These are phyloP conservation scores for Pythium sukuiense DNA, from an alignment of 352 stramenopile species.

Conservation along the genomic window DNA sequence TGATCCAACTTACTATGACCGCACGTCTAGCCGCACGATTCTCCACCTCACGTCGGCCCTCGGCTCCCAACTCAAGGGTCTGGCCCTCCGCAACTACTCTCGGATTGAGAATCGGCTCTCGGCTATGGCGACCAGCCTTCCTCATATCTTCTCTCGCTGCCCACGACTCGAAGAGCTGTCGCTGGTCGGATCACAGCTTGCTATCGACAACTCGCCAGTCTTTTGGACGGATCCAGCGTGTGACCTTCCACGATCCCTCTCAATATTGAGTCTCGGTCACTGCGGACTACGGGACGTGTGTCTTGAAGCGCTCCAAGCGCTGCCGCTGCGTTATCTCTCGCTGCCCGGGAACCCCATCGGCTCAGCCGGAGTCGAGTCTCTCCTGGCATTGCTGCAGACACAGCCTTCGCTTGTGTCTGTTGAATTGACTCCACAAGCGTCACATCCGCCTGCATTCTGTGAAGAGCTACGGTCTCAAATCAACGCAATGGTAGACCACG, in stretches of 20 bases:
- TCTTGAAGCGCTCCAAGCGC: background rate
- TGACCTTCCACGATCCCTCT: background rate
- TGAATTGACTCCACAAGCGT: background rate
- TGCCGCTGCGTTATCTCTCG: background rate
- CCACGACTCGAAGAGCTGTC: background rate
- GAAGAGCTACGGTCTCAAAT: background rate
- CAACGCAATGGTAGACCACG: background rate
- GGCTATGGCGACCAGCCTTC: background rate
- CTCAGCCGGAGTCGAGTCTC: background rate
- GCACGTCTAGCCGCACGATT: background rate
- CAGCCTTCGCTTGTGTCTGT: background rate
- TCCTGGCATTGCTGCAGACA: background rate
- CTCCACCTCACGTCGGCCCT: background rate
- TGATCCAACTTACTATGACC: background rate
- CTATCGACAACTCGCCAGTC: background rate
- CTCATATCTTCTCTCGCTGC: background rate
- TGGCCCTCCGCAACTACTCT: background rate
- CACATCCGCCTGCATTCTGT: background rate
- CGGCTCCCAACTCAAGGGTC: background rate
- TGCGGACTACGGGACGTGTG: background rate
- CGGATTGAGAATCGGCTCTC: background rate
- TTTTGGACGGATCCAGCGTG: background rate
- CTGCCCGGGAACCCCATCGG: background rate
- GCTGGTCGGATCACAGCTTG: background rate
- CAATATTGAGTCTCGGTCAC: background rate